A percentile compares a stretch with the other conserved stretches of the same genome.
Evolutionary conservation across 1,284 basidiomycete genomes (phyloP).

Genomic region (Cutaneotrichosporon dermatis): DNA sequence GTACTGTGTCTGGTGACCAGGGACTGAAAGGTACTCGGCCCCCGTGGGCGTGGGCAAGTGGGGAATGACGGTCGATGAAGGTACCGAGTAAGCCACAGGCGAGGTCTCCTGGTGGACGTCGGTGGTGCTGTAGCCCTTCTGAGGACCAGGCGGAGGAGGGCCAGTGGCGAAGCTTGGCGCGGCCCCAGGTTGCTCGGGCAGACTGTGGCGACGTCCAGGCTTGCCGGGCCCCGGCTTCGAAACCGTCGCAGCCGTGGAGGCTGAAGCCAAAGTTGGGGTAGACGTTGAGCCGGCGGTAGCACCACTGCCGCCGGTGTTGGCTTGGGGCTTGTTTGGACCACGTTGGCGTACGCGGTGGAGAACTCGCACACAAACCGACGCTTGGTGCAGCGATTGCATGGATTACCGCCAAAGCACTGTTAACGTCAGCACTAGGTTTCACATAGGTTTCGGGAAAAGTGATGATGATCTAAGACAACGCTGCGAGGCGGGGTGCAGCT

Average conservation of each 20-base stretch:
- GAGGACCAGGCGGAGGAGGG: conserved; percentile 1
- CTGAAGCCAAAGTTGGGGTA: background rate
- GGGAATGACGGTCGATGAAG: conserved; percentile 7
- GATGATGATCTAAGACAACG: background rate
- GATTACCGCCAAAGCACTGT: conserved; percentile 24
- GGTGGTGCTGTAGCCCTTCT: conserved; percentile 14
- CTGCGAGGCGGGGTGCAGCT: too few relatives aligned
- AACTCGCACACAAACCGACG: conserved; percentile 24
- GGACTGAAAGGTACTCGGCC: conserved; percentile 15
- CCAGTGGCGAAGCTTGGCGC: conserved; percentile 2
- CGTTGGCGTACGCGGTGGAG: conserved; percentile 21
- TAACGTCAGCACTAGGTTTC: conserved; percentile 3
- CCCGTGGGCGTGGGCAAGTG: conserved; percentile 9
- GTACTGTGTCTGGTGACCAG: background rate
- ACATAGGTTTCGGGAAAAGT: background rate
- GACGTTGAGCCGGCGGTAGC: background rate
- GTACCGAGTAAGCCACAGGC: conserved; percentile 3
- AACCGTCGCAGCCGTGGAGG: background rate
- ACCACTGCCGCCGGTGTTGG: conserved; percentile 1
- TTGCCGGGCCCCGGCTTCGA: conserved; percentile 3
- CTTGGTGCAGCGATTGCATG: conserved; percentile 24
- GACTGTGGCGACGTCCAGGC: conserved; percentile 15
- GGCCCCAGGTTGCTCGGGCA: conserved; percentile 10
- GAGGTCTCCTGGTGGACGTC: conserved; percentile 14
- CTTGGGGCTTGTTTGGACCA: conserved; percentile 18